phyloP scores from a whole-genome alignment of 306 rosid species.

The Acacia melanoxylon region DNA sequence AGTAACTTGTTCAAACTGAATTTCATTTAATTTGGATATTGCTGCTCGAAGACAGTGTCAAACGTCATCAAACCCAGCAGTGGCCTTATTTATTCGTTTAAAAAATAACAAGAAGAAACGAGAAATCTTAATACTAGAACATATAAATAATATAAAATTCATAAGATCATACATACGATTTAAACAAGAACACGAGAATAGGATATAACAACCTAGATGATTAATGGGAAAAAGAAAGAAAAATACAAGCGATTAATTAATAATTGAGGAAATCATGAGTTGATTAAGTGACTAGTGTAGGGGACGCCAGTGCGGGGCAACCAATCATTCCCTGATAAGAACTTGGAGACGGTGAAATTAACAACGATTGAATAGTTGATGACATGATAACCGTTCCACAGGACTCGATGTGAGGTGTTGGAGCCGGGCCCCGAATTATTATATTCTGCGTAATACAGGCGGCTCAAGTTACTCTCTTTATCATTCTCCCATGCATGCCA shows the following conservation, averaged over 20 bases:
- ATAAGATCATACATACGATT: neutral
- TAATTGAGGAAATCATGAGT: neutral
- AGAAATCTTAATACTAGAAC: neutral
- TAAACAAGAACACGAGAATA: neutral
- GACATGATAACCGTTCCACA: conserved; percentile 63
- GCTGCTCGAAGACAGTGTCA: neutral
- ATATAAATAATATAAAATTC: neutral
- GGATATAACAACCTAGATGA: neutral
- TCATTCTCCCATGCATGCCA: conserved; percentile 72
- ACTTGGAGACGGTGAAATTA: conserved; percentile 55
- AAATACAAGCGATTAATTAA: neutral
- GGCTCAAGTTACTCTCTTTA: conserved; percentile 32
- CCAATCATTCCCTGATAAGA: conserved; percentile 66
- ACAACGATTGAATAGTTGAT: conserved; percentile 53
- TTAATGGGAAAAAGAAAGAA: neutral
- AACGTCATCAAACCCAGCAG: no score
- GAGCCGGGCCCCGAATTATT: conserved; percentile 69
- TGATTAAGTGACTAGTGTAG: conserved; percentile 31
- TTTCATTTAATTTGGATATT: neutral
- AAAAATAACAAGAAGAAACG: neutral
- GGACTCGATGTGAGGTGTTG: conserved; percentile 46
- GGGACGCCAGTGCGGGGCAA: conserved; percentile 70
- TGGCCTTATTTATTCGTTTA: no score
- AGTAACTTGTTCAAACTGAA: neutral
- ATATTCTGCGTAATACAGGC: conserved; percentile 69